Percentiles rank a stretch among this genome's conserved stretches.
These are phyloP conservation scores for Acacia confusa DNA, from an alignment of 306 rosid genomes.

Conservation along the genomic window DNA sequence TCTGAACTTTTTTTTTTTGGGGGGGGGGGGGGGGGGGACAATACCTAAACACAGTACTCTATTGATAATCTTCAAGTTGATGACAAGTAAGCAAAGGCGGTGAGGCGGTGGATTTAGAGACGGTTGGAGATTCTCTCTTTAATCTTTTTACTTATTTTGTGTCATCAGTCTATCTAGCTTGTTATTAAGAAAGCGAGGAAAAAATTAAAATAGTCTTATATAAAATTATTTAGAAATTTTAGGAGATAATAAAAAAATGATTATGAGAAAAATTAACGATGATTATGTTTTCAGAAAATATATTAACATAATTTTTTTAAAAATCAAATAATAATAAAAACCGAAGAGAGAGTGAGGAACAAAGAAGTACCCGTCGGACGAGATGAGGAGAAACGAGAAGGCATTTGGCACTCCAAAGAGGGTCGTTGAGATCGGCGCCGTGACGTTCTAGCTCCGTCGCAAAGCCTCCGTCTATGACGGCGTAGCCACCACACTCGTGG, in stretches of 20 bases:
- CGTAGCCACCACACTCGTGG: conserved; percentile 65
- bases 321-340: too few species aligned
- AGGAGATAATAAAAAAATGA: too few species aligned
- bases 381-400: conserved; percentile 76
- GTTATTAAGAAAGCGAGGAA: too few species aligned
- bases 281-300: not conserved
- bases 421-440: conserved; percentile 86
- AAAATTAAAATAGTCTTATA: too few species aligned
- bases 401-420: conserved; percentile 97
- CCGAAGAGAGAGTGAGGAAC: not conserved
- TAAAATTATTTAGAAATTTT: too few species aligned
- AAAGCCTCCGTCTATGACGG: conserved; percentile 79
- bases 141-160: too few species aligned
- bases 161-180: too few species aligned
- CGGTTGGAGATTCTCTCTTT: too few species aligned
- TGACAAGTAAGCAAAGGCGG: not conserved
- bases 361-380: conserved; percentile 64
- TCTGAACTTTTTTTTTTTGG: too few species aligned
- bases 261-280: too few species aligned
- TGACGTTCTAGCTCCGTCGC: conserved; percentile 92
- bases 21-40: too few species aligned
- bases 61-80: not conserved
- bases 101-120: not conserved
- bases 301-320: too few species aligned
- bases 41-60: not conserved